Percentiles rank a stretch among this genome's conserved stretches.
phyloP scores from a whole-genome alignment of 1,284 basidiomycete genomes.

The Bjerkandera adusta region DNA sequence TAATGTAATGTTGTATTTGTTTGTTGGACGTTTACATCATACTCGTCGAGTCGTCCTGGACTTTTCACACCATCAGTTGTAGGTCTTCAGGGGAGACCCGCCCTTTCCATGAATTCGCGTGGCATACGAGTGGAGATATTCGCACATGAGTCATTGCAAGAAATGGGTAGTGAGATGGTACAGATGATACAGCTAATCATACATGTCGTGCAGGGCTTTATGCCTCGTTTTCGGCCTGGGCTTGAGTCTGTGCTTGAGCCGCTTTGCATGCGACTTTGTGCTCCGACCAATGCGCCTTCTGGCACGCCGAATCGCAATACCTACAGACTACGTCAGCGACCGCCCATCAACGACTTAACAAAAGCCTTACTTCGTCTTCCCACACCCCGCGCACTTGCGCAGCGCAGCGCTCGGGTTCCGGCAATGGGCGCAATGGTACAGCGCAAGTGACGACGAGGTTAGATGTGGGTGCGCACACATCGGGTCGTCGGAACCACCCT shows the following conservation, averaged over 20 bases:
- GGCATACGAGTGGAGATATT: too few species aligned
- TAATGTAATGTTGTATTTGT: too few species aligned
- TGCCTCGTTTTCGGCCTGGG: too few species aligned
- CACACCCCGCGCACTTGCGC: slow-evolving; percentile 45
- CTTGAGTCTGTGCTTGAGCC: slow-evolving; percentile 1
- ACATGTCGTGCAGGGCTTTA: too few species aligned
- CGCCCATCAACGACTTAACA: slow-evolving; percentile 20
- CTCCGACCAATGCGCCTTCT: slow-evolving; percentile 36
- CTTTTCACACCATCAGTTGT: too few species aligned
- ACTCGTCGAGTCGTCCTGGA: too few species aligned
- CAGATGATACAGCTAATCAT: too few species aligned
- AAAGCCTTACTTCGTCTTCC: slow-evolving; percentile 15
- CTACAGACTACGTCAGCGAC: slow-evolving; percentile 25
- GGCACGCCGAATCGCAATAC: slow-evolving; percentile 50
- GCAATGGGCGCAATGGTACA: slow-evolving; percentile 56
- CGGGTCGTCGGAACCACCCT: slow-evolving; percentile 30
- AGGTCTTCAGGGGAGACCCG: too few species aligned
- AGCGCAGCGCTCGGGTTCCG: slow-evolving; percentile 53
- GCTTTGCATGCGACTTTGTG: slow-evolving; percentile 10
- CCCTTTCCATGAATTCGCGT: too few species aligned
- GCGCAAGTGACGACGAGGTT: slow-evolving; percentile 38
- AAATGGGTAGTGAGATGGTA: too few species aligned
- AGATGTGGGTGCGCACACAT: slow-evolving; percentile 37
- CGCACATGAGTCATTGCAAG: too few species aligned
- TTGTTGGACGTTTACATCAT: too few species aligned